A percentile compares a stretch with the other conserved stretches of the same genome.
These are phyloP conservation scores for Arctium lappa DNA, from an alignment of 129 eudicot species.

Conservation along the genomic window DNA sequence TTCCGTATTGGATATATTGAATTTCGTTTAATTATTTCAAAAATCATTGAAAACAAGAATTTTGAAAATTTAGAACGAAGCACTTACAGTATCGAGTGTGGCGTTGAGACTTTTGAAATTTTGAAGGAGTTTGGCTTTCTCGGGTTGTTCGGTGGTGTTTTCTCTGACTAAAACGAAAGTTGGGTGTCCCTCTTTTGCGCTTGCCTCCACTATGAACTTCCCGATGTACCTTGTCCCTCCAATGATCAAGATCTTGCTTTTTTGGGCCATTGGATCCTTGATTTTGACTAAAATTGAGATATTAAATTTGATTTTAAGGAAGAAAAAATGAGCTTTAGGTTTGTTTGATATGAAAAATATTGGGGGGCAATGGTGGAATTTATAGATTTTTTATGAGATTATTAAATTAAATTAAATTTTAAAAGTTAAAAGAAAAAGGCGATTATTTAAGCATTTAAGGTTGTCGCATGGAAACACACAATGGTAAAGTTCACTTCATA, in stretches of 20 bases:
- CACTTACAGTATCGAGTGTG: slow-evolving; percentile 26
- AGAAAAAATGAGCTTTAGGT: background rate
- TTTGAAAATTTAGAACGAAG: background rate
- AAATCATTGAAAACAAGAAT: background rate
- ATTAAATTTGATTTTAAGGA: background rate
- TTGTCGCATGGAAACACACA: background rate
- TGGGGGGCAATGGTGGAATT: background rate
- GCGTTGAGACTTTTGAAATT: slow-evolving; percentile 39
- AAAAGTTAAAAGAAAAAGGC: too few species aligned
- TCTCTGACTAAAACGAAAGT: slow-evolving; percentile 44
- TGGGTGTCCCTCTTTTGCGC: slow-evolving; percentile 34
- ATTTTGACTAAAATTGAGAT: background rate
- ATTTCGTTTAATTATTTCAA: background rate
- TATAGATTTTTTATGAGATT: background rate
- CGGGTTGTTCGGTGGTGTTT: slow-evolving; percentile 31
- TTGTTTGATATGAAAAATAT: background rate
- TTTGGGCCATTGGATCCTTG: slow-evolving; percentile 14
- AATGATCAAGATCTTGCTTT: slow-evolving; percentile 54
- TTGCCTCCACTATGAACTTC: slow-evolving; percentile 50
- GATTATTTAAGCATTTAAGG: background rate
- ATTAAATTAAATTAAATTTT: background rate
- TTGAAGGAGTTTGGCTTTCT: slow-evolving; percentile 35
- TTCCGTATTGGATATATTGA: too few species aligned
- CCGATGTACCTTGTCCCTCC: slow-evolving; percentile 61
- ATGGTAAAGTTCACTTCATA: background rate